Evolutionary conservation across 1,139 yeast genomes (phyloP), one percentile per base, ranked within the genome.

Genomic region (Meyerozyma smithsonii): DNA sequence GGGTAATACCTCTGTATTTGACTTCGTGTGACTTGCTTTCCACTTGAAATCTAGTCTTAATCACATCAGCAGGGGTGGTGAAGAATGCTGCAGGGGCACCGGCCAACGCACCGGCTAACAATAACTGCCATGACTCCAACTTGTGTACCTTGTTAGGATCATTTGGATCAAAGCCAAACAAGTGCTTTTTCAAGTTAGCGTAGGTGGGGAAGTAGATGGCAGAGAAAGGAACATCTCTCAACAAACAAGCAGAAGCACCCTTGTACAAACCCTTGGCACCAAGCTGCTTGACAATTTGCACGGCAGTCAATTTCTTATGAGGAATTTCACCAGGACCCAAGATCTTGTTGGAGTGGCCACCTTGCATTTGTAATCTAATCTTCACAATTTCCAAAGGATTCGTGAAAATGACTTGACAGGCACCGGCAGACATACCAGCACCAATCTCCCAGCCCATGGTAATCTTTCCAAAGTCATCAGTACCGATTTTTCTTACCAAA

Each of bases 41-140:
- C 49, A 89, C 83, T 67, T 92, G 98, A 48, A 92, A 71, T 64
- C 97, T 82, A 6, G 98, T 92, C 69, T 92, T 92, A 54, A 92
- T 86, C 39, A 92, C 98, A 72, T 90, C 97, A 49, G 89, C 90
- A 1, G 97, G 97, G 1, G 97, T 90, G 4, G 97, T 90, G 54
- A 90, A 71, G 61, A 85, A 90, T 5, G 98, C 98, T 28, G 97
- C 95, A 10, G 98, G 98, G 66, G 95, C 89, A 59, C 98, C 98
- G 16, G 98, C 97, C 52, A 90, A 62, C 10, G 96, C 97, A 64
- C 98, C 98, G 47, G 95, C 79, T 14, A 79, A 62, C 47, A 92
- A 76, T 51, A 92, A 69, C 62, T 92, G 95, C 83, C 90, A 81
- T 19, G 95, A 78, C 47, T 79, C 79, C 46, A 92, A 75, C 45